Conservation (phyloP, 805 yeast species). For the Teunomyces atbi region DNA sequence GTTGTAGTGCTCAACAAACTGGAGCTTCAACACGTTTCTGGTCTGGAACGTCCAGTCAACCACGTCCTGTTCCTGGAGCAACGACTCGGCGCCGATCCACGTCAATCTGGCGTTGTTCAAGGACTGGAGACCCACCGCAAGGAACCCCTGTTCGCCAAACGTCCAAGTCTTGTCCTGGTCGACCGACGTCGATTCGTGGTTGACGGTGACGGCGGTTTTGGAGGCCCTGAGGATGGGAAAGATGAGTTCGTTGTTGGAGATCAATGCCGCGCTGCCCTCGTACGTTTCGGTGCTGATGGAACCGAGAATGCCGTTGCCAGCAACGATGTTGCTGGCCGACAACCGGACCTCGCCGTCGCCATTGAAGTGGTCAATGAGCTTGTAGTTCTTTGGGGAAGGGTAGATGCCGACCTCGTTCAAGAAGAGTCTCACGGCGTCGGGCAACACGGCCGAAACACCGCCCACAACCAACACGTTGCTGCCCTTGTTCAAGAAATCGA, state of each 20-base stretch:
- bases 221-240: slow-evolving; percentile 72
- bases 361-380: slow-evolving; percentile 64
- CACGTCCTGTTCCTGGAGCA: slow-evolving; percentile 38
- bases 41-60: slow-evolving; percentile 72
- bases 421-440: slow-evolving; percentile 54
- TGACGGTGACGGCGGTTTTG: slow-evolving; percentile 57
- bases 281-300: slow-evolving; percentile 11
- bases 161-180: slow-evolving; percentile 63
- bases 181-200: slow-evolving; percentile 37
- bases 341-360: slow-evolving; percentile 29
- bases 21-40: slow-evolving; percentile 58
- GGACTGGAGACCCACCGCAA: slow-evolving; percentile 78
- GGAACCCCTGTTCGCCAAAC: slow-evolving; percentile 72
- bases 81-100: slow-evolving; percentile 74
- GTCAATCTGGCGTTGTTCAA: slow-evolving; percentile 70
- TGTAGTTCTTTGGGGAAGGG: slow-evolving; percentile 75
- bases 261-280: slow-evolving; percentile 64
- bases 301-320: slow-evolving; percentile 10
- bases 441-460: slow-evolving; percentile 32
- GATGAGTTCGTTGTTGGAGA: slow-evolving; percentile 65
- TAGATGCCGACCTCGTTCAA: slow-evolving; percentile 79
- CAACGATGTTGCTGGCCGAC: slow-evolving; percentile 25
- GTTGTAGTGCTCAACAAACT: slow-evolving; percentile 54
- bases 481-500: slow-evolving; percentile 61
- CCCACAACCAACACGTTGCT: slow-evolving; percentile 77